Percentiles rank a stretch among this genome's conserved stretches.
phyloP scores from a whole-genome alignment of 2,329 filamentous ascomycete species.

The Trichophyton benhamiae region DNA sequence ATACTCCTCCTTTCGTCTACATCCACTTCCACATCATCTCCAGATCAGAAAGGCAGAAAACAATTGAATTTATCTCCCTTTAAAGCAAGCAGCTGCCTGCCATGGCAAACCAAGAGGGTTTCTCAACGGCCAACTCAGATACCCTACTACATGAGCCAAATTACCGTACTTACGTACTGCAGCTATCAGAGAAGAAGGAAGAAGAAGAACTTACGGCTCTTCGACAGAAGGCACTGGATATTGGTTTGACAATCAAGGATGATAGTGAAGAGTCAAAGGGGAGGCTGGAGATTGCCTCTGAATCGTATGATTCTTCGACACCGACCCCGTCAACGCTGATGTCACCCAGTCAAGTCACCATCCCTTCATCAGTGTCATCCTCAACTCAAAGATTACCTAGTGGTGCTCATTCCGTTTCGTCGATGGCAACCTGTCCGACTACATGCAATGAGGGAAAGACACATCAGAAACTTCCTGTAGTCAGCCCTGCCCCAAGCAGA shows the following conservation, averaged over 20 bases:
- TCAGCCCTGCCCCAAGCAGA: conserved; percentile 8
- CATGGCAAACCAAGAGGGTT: background rate
- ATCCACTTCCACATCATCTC: no score
- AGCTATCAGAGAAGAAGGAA: background rate
- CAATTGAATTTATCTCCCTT: background rate
- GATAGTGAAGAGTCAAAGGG: background rate
- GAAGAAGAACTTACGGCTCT: background rate
- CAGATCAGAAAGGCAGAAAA: no score
- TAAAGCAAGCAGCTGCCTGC: background rate
- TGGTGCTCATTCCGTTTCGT: conserved; percentile 29
- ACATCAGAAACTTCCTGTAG: conserved; percentile 16
- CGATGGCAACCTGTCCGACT: conserved; percentile 29
- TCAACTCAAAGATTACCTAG: conserved; percentile 20
- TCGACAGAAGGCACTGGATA: background rate
- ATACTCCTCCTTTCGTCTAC: background rate
- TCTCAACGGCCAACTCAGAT: background rate
- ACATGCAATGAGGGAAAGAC: conserved; percentile 27
- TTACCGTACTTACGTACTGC: background rate
- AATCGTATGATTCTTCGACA: background rate
- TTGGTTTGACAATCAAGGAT: background rate
- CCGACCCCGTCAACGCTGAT: conserved; percentile 8
- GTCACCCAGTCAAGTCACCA: conserved; percentile 21
- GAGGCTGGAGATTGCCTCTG: background rate
- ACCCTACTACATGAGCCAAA: background rate
- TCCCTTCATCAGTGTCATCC: conserved; percentile 23